Conservation (phyloP, 495 filamentous ascomycete species). For the Xanthoparmelia taractica region DNA sequence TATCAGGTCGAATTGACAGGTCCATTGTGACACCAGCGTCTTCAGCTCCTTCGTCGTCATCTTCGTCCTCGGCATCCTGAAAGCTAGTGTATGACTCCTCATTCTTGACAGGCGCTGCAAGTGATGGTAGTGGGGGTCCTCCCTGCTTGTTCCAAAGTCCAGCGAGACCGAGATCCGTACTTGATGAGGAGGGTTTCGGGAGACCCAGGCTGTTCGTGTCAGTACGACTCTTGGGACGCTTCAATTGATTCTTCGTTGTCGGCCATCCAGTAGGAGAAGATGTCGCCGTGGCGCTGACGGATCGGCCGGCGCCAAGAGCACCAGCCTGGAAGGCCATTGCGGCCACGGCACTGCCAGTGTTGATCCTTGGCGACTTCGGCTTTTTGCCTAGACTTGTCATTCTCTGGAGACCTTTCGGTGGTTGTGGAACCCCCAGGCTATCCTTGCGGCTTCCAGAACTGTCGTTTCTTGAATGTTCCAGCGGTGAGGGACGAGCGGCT, state of each 20-base stretch:
- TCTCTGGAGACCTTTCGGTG: conserved; percentile 37
- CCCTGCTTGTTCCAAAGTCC: conserved; percentile 44
- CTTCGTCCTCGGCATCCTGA: conserved; percentile 39
- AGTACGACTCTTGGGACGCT: conserved; percentile 65
- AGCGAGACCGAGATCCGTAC: conserved; percentile 32
- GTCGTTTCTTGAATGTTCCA: conserved; percentile 33
- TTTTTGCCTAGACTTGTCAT: conserved; percentile 50
- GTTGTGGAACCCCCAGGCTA: conserved; percentile 40
- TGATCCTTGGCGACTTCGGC: conserved; percentile 52
- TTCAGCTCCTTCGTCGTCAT: conserved; percentile 38
- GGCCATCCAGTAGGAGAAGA: conserved; percentile 42
- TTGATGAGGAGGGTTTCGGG: conserved; percentile 28
- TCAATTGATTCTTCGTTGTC: conserved; percentile 40
- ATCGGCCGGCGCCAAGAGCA: conserved; percentile 55
- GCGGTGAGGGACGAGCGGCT: conserved; percentile 28
- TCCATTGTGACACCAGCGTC: conserved; percentile 44
- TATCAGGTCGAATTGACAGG: conserved; percentile 35
- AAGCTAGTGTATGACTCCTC: conserved; percentile 25
- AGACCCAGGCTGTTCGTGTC: conserved; percentile 44
- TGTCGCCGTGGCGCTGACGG: conserved; percentile 48
- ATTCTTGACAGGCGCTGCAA: conserved; percentile 34
- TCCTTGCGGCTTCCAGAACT: conserved; percentile 36
- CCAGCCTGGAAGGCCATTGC: conserved; percentile 56
- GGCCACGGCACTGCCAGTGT: conserved; percentile 50
- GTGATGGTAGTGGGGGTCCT: conserved; percentile 41